Base-by-base conservation (phyloP, 139 green algal genomes). In the Closterium sp. region DNA sequence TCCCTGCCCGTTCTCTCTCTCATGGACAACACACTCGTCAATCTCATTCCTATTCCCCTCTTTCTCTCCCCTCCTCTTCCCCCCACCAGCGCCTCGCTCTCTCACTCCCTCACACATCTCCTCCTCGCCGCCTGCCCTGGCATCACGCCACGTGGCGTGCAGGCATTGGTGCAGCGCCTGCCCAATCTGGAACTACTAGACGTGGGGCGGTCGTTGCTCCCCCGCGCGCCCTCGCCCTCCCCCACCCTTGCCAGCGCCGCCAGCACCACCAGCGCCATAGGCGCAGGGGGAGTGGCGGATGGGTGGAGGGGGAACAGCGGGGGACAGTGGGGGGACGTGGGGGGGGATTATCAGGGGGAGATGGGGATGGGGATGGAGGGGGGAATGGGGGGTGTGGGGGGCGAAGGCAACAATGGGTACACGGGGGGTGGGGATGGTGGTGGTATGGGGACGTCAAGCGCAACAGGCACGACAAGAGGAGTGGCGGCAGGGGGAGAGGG, bases 151-250 rank as follows among this genome's bases (percentile, higher is more conserved):
- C 24, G 89, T 42, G 89, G 70, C 38, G 31, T 91, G 30, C 42
- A 87, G 29, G 70, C 45, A 42, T 70, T 42, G 24, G 31, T 91
- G 30, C 24, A 38, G 89, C 30, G 30, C 13, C 45, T 91, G 10
- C 89, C 89, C 17, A 84, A 87, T 30, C 89, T 91, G 30, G 24
- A 89, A 21, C 89, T 91, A 3, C 89, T 91, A 30, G 89, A 91
- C 89, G 29, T 30, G 30, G 89, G 89, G 70, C 89, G 89, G 42
- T 89, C 28, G 28, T 42, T 91, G 70, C 42, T 91, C 85, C 19
- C 85, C 85, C 62, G 62, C 62, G 17, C 62, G 9, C 62, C 62
- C 62, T 79, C 62, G 62, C 62, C 62, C 62, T 79, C 62, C 62
- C 62, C 62, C 62, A 79, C 62, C 62, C 62, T 79, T 13, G 62